These are phyloP conservation scores for Exserohilum rostratum DNA, from an alignment of 2,329 filamentous ascomycete species.

Conservation along the genomic window DNA sequence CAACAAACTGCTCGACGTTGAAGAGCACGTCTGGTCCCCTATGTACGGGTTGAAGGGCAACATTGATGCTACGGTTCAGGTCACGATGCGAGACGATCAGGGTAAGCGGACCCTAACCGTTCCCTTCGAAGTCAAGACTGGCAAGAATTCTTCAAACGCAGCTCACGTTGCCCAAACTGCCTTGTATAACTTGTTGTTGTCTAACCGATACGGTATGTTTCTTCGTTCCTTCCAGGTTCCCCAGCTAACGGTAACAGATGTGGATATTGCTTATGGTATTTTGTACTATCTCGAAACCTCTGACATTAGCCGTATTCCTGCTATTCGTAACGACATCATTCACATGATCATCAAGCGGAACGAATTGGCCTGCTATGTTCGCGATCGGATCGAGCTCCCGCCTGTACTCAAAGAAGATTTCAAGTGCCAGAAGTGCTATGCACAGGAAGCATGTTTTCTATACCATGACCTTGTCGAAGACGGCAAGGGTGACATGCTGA, in stretches of 20 bases:
- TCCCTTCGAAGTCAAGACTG: slow-evolving; percentile 95
- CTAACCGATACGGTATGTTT: slow-evolving; percentile 78
- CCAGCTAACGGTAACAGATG: slow-evolving; percentile 60
- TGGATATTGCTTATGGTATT: slow-evolving; percentile 87
- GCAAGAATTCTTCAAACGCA: slow-evolving; percentile 76
- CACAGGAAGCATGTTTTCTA: slow-evolving; percentile 86
- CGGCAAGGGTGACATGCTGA: slow-evolving; percentile 80
- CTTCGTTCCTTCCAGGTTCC: background rate
- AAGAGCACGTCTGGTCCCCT: slow-evolving; percentile 98
- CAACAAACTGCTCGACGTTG: slow-evolving; percentile 92
- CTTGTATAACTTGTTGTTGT: slow-evolving; percentile 88
- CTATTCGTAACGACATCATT: slow-evolving; percentile 83
- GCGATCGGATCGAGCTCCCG: slow-evolving; percentile 81
- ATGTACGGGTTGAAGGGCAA: slow-evolving; percentile 98
- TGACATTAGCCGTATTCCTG: slow-evolving; percentile 81
- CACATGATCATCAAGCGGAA: slow-evolving; percentile 98
- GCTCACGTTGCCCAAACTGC: slow-evolving; percentile 92
- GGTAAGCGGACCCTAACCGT: slow-evolving; percentile 75
- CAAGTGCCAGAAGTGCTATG: slow-evolving; percentile 86
- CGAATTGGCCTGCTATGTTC: slow-evolving; percentile 81
- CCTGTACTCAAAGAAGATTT: slow-evolving; percentile 83
- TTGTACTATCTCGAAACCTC: slow-evolving; percentile 95
- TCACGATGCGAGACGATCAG: slow-evolving; percentile 75
- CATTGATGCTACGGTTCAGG: slow-evolving; percentile 94
- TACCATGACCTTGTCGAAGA: slow-evolving; percentile 91